Base-by-base conservation (phyloP, 768 basidiomycete genomes). In the Phaeotremella fagi region DNA sequence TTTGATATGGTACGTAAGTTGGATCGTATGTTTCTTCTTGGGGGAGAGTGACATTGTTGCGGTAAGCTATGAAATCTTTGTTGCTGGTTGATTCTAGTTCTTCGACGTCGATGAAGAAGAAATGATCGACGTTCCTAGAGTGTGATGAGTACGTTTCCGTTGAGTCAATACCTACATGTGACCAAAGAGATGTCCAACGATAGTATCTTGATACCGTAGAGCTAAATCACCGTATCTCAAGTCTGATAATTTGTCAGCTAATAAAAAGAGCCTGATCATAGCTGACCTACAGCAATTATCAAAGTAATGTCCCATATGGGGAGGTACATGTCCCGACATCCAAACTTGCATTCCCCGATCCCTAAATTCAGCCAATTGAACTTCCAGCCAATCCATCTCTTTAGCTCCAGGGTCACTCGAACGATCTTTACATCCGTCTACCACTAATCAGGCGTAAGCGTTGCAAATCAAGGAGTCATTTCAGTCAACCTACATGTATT, bases 341-440 rank as follows among this genome's bases (percentile, higher is more conserved):
- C 71, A 76, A 22, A 77, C 81, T 79, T 88, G 83, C 82, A 90
- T 85, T 29, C 81, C 82, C 50, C 85, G 77, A 3, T 80, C 73
- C 54, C 86, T 79, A 71, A 84, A 90, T 51, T 73, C 75, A 44
- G 81, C 75, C 18, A 95, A 77, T 73, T 90, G 89, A 2, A 87
- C 87, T 55, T 88, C 88, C 12, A 95, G 78, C 90, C 90, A 95
- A 72, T 89, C 86, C 61, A 92, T 79, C 68, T 95, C 79, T 23
- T 89, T 78, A 59, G 88, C 88, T 43, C 90, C 90, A n/a, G 90
- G 87, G 71, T 94, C 89, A 1, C 67, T 57, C 4, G 82, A 79
- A 18, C 77, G 78, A 63, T 78, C 83, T 50, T 76, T 76, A 68
- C 89, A 90, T 15, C 88, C 88, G 61, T 82, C 80, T 36, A 88